A percentile compares a stretch with the other conserved stretches of the same genome.
phyloP scores from a whole-genome alignment of 2,329 filamentous ascomycete species.

The Chaetomiaceae sp. region DNA sequence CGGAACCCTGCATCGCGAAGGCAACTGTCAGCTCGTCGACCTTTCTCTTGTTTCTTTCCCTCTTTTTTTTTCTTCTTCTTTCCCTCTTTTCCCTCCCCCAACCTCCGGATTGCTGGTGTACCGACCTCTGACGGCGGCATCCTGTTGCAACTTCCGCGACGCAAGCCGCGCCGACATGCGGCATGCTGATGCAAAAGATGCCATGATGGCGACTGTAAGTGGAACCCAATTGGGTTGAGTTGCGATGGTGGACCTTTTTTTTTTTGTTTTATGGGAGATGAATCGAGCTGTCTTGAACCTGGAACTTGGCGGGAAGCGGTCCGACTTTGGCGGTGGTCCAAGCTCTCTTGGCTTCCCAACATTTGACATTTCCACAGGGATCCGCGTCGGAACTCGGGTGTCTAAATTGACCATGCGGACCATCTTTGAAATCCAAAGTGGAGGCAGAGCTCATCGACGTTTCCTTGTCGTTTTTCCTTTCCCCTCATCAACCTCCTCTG shows the following conservation, averaged over 20 bases:
- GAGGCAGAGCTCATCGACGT: no score
- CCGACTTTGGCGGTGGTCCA: slow-evolving; percentile 11
- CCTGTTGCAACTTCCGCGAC: slow-evolving; percentile 47
- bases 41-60: background rate
- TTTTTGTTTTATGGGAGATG: slow-evolving; percentile 4
- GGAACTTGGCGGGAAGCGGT: slow-evolving; percentile 7
- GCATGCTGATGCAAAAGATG: slow-evolving; percentile 60
- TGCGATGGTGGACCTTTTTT: slow-evolving; percentile 9
- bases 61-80: background rate
- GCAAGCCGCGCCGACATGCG: slow-evolving; percentile 59
- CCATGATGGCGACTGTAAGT: slow-evolving; percentile 45
- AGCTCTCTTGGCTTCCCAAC: slow-evolving; percentile 12
- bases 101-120: background rate
- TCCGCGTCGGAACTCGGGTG: background rate
- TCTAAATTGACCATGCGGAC: no score
- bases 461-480: no score
- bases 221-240: slow-evolving; percentile 15
- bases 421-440: no score
- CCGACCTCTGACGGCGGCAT: slow-evolving; percentile 55
- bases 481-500: no score
- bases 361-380: slow-evolving; percentile 1
- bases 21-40: slow-evolving; percentile 3
- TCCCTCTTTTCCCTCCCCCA: background rate
- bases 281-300: slow-evolving; percentile 2
- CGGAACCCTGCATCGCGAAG: slow-evolving; percentile 50